Evolutionary conservation across 768 basidiomycete genomes (phyloP), one percentile per base, ranked within the genome.

Genomic region (Trametes cingulata): DNA sequence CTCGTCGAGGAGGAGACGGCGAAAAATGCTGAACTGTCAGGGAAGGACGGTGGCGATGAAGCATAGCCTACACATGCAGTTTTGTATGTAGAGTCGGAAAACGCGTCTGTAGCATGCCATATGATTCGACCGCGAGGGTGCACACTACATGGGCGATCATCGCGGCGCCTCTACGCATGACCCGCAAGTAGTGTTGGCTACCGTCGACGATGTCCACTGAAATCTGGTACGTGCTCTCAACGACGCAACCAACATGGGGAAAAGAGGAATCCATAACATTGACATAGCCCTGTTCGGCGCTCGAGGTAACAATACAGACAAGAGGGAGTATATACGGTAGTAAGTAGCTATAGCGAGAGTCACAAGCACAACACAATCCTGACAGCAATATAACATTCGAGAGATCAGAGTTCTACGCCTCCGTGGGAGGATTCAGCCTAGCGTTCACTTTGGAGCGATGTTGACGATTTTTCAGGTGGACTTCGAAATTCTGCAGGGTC

Each of bases 401-500:
- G 37, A 25, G 29, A 49, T 24, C 19, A 47, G 33, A 29, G 46
- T 40, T 52, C 55, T 57, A 66, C 58, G 60, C 45, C 37, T 64
- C 64, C 35, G 56, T 35, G 19, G 62, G 52, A 13, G 60, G 63
- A 17, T 60, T 56, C 40, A 77, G 25, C 43, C 91, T 86, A 22
- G 82, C 81, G 66, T 83, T 85, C 33, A 93, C 91, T 52, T 85
- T 83, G 63, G 82, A 80, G 39, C 91, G 85, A 73, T 94, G 92
- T 69, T 84, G 82, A 50, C 90, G 83, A 67, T 94, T 93, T 77
- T 85, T 88, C 54, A 99, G 76, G 76, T 99, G 96, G 12, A 97
- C 90, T 70, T 94, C 91, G 66, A 94, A 98, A 72, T 98, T 97
- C 24, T 82, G 79, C 49, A 98, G 74, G 12, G 91, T 91, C 74